Conservation (phyloP, 768 basidiomycete genomes). For the Dentipellis sp. region DNA sequence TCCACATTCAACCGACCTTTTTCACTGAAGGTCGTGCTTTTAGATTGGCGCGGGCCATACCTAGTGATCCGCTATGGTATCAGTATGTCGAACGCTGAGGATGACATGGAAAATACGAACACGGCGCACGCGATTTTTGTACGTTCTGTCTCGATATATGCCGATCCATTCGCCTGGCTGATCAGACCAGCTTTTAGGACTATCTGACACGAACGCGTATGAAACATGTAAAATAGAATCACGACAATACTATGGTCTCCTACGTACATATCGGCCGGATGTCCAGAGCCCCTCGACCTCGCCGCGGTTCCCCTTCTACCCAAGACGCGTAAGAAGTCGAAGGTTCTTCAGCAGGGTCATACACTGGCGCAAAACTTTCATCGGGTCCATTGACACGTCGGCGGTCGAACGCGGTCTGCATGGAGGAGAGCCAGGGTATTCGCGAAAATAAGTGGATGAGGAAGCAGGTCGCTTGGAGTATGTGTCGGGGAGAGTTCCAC, state of each 20-base stretch:
- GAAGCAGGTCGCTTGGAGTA: neutral
- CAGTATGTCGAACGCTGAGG: slow-evolving; percentile 3
- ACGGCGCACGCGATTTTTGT: slow-evolving; percentile 96
- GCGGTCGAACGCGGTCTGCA: slow-evolving; percentile 63
- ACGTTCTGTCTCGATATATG: slow-evolving; percentile 87
- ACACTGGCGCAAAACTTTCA: slow-evolving; percentile 61
- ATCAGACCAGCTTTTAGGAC: slow-evolving; percentile 88
- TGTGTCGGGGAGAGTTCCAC: neutral
- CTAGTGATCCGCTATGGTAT: slow-evolving; percentile 25
- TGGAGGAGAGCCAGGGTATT: slow-evolving; percentile 3
- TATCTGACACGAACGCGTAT: slow-evolving; percentile 22
- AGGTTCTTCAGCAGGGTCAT: slow-evolving; percentile 29
- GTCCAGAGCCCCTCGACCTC: slow-evolving; percentile 46
- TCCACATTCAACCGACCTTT: slow-evolving; percentile 88
- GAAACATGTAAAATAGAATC: slow-evolving; percentile 1
- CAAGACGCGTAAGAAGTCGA: slow-evolving; percentile 17
- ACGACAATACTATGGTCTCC: slow-evolving; percentile 7
- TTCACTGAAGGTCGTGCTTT: slow-evolving; percentile 74
- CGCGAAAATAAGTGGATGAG: too few species aligned
- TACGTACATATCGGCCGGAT: slow-evolving; percentile 81
- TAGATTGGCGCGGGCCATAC: slow-evolving; percentile 81
- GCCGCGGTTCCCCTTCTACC: slow-evolving; percentile 32
- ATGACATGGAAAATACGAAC: slow-evolving; percentile 30
- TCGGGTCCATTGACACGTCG: slow-evolving; percentile 89
- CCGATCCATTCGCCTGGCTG: slow-evolving; percentile 90